Conservation (phyloP, 495 filamentous ascomycete genomes). For the Penicillium bovifimosum region DNA sequence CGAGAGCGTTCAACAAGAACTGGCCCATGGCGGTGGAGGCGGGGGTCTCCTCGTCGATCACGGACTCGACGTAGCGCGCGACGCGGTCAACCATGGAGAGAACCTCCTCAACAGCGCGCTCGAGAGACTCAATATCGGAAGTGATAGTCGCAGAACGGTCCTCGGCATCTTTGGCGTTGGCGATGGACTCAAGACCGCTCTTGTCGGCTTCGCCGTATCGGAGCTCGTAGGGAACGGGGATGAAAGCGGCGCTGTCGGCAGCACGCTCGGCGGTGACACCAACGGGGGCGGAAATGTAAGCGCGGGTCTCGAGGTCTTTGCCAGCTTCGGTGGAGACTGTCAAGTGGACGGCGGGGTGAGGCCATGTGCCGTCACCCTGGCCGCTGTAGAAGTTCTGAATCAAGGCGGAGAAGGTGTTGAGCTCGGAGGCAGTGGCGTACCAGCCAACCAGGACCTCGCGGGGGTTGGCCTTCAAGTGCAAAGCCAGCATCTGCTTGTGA, state of each 20-base stretch:
- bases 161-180: constrained; percentile 73
- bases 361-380: constrained; percentile 93
- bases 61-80: constrained; percentile 78
- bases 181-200: constrained; percentile 80
- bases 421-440: constrained; percentile 93
- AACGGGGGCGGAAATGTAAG: constrained; percentile 91
- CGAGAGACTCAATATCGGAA: constrained; percentile 82
- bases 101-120: constrained; percentile 77
- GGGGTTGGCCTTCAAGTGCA: constrained; percentile 90
- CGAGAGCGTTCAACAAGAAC: constrained; percentile 86
- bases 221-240: constrained; percentile 90
- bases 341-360: constrained; percentile 91
- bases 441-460: constrained; percentile 92
- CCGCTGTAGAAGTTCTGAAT: constrained; percentile 99
- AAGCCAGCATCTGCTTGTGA: constrained; percentile 94
- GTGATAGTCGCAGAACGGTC: constrained; percentile 63
- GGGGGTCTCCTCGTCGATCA: constrained; percentile 62
- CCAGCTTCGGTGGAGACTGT: constrained; percentile 86
- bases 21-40: constrained; percentile 85
- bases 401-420: constrained; percentile 95
- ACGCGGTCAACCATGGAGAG: constrained; percentile 85
- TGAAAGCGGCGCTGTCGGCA: constrained; percentile 90
- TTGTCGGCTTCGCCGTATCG: constrained; percentile 88
- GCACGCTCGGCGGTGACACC: constrained; percentile 92
- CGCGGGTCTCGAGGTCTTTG: constrained; percentile 74